phyloP scores from a whole-genome alignment of 2,329 filamentous ascomycete species.

The Trichoderma semiorbis region DNA sequence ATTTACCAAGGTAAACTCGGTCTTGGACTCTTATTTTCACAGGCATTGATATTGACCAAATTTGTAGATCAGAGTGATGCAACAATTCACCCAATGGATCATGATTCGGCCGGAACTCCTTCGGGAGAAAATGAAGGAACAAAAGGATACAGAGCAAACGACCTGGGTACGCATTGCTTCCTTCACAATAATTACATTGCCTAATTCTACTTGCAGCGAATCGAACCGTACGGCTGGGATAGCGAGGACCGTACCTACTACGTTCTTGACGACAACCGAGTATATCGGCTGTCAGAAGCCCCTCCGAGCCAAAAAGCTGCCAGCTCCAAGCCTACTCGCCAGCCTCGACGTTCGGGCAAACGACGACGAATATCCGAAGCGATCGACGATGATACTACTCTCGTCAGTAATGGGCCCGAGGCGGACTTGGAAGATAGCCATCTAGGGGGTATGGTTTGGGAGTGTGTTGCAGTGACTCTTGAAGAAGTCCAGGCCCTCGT shows the following conservation, averaged over 20 bases:
- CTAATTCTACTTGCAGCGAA: slow-evolving; percentile 48
- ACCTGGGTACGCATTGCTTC: slow-evolving; percentile 63
- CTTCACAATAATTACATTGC: not conserved
- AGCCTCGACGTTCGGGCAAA: slow-evolving; percentile 65
- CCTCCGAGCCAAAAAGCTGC: slow-evolving; percentile 50
- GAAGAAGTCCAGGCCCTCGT: slow-evolving; percentile 73
- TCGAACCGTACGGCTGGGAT: slow-evolving; percentile 87
- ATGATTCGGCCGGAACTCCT: slow-evolving; percentile 85
- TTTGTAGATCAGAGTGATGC: slow-evolving; percentile 67
- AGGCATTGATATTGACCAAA: not conserved
- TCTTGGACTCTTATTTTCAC: not conserved
- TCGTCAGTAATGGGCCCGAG: slow-evolving; percentile 34
- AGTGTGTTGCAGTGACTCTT: slow-evolving; percentile 81
- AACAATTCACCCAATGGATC: slow-evolving; percentile 86
- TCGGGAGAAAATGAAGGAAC: slow-evolving; percentile 79
- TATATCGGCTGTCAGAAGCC: slow-evolving; percentile 84
- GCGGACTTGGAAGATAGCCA: slow-evolving; percentile 51
- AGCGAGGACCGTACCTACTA: slow-evolving; percentile 81
- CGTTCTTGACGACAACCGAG: slow-evolving; percentile 86
- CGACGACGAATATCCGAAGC: slow-evolving; percentile 57
- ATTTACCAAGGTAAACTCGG: slow-evolving; percentile 65
- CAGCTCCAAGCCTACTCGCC: slow-evolving; percentile 50
- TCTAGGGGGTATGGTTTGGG: slow-evolving; percentile 78
- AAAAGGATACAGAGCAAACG: slow-evolving; percentile 75
- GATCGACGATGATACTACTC: slow-evolving; percentile 31